Conservation (phyloP, 441 rosid genomes). For the Gossypium lobatum region DNA sequence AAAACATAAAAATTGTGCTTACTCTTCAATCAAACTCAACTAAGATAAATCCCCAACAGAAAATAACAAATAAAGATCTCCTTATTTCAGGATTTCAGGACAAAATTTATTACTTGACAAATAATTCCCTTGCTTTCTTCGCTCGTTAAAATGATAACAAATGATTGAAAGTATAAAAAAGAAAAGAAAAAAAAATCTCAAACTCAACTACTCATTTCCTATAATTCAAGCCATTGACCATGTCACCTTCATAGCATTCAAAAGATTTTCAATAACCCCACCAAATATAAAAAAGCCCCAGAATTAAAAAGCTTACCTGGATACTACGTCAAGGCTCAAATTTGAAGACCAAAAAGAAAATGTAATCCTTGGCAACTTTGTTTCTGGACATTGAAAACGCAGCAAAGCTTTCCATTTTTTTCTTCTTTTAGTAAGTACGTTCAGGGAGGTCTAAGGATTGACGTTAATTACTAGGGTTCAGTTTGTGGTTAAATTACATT, state of each 20-base stretch:
- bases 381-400: neutral
- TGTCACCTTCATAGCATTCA: neutral
- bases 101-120: neutral
- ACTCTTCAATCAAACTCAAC: constrained; percentile 7
- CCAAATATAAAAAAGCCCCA: neutral
- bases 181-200: neutral
- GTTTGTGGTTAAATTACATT: neutral
- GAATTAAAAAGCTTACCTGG: neutral
- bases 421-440: neutral
- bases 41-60: neutral
- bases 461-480: constrained; percentile 7
- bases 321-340: neutral
- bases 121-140: constrained; percentile 12
- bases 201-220: neutral
- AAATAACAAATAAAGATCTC: neutral
- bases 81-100: neutral
- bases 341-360: neutral
- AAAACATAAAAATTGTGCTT: constrained; percentile 1
- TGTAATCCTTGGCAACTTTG: neutral
- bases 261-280: neutral
- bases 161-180: neutral
- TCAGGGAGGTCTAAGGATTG: neutral
- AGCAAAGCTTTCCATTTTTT: neutral
- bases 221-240: neutral
- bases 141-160: neutral